Base-by-base conservation (phyloP, 352 stramenopile genomes). In the Phytophthora podocarpi region DNA sequence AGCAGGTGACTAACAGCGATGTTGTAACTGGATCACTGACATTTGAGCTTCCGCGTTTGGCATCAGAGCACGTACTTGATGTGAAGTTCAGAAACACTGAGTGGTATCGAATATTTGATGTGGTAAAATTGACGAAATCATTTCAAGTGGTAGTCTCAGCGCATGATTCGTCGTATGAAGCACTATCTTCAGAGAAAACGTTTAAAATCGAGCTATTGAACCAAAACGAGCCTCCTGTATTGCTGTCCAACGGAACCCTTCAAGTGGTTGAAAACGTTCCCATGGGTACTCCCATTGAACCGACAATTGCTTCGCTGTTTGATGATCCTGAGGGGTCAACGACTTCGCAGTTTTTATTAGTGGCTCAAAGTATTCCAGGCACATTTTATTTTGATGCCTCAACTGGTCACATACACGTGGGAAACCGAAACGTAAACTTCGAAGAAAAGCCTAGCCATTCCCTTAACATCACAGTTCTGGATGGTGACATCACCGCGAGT, bases 351-450 rank as follows among this genome's bases (percentile, higher is more conserved):
- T 72, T 54, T 37, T 47, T 28, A 5, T 57, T 87, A 12, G 36
- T 70, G 12, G 52, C 30, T 5, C 78, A 87, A 55, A 82, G 45
- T 13, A 48, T 71, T 2, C 49, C 65, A 21, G 64, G 61, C 3
- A 72, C 59, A 0, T 85, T 87, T 58, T 84, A 80, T 48, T 85
- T 77, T 47, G 78, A 87, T 48, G 55, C 65, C 2, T 50, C 24
- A 0, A 64, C 27, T n/a, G 70, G 74, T 15, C 37, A 55, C 7
- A 27, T 87, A 3, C 70, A 72, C 3, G 73, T 84, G 2, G 74
- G 68, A 4, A 49, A 16, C 4, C 42, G 36, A 18, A 56, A 64
- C 5, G 31, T 80, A 2, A 74, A 87, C 20, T 87, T 67, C 49
- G 78, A 87, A 43, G 30, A 48, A 1, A 57, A 55, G 8, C 2